Conservation (phyloP, 306 rosid genomes). For the Sophora flavescens region DNA sequence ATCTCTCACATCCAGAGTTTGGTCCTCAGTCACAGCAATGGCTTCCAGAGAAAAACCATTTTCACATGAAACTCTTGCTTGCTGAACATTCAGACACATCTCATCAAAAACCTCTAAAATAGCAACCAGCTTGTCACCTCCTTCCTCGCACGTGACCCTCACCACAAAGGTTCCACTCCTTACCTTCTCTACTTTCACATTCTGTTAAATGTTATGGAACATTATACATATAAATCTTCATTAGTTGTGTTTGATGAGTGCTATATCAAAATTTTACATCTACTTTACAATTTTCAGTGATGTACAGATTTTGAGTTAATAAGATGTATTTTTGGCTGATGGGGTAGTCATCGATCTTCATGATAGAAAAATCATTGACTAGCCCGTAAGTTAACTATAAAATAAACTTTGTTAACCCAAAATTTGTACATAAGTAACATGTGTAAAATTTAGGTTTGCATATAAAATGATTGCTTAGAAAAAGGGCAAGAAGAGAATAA, state of each 20-base stretch:
- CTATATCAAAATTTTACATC: neutral
- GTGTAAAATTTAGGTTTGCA: neutral
- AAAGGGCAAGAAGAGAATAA: constrained; percentile 10
- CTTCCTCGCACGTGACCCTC: constrained; percentile 68
- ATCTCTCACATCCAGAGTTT: constrained; percentile 52
- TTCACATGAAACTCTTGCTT: constrained; percentile 80
- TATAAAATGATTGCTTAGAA: neutral
- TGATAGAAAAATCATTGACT: neutral
- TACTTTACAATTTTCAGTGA: neutral
- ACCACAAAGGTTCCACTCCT: constrained; percentile 57
- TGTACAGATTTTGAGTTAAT: neutral
- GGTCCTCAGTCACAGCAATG: constrained; percentile 61
- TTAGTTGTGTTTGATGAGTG: neutral
- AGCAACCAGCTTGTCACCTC: constrained; percentile 67
- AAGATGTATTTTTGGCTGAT: neutral
- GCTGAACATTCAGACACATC: constrained; percentile 65
- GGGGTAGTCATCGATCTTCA: neutral
- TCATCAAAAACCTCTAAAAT: constrained; percentile 73
- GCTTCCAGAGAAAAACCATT: constrained; percentile 72
- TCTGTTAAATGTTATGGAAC: constrained; percentile 47
- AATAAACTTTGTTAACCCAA: neutral
- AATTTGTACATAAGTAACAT: too few species aligned
- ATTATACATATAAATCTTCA: neutral
- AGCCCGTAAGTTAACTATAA: neutral
- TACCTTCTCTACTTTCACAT: constrained; percentile 79